These are phyloP conservation scores for Adiantum capillusveneris DNA, from an alignment of 75 land plant genomes.

Conservation along the genomic window DNA sequence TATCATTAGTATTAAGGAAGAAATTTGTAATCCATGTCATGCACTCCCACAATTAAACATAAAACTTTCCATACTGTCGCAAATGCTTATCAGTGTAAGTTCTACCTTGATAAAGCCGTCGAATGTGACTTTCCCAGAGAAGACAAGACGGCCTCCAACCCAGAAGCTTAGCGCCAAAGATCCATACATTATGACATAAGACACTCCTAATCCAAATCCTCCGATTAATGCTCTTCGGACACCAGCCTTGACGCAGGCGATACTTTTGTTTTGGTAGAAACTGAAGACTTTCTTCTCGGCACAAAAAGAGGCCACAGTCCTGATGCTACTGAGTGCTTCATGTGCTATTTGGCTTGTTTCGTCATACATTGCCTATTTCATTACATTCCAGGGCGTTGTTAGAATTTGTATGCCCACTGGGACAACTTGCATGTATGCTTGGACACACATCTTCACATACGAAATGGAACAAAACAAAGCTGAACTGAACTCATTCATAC, in stretches of 20 bases:
- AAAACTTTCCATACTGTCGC: no score
- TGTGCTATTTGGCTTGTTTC: constrained; percentile 59
- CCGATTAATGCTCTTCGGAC: constrained; percentile 40
- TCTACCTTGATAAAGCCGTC: constrained; percentile 40
- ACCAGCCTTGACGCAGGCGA: constrained; percentile 29
- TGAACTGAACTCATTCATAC: no score
- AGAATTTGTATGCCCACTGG: no score
- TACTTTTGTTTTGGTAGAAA: constrained; percentile 37
- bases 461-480: no score
- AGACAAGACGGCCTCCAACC: constrained; percentile 36
- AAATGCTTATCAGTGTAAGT: no score
- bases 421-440: no score
- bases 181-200: constrained; percentile 36
- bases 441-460: no score
- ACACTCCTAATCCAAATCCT: constrained; percentile 43
- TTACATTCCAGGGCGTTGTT: no score
- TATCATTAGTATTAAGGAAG: no score
- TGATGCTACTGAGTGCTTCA: constrained; percentile 53
- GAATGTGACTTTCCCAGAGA: constrained; percentile 22
- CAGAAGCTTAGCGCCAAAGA: constrained; percentile 40
- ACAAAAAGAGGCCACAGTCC: constrained; percentile 54
- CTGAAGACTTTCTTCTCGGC: constrained; percentile 49
- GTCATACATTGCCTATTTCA: constrained; percentile 37
- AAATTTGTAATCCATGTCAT: no score
- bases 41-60: no score